phyloP scores from a whole-genome alignment of 169 alveolate genomes.

The Plasmodium reichenowi region DNA sequence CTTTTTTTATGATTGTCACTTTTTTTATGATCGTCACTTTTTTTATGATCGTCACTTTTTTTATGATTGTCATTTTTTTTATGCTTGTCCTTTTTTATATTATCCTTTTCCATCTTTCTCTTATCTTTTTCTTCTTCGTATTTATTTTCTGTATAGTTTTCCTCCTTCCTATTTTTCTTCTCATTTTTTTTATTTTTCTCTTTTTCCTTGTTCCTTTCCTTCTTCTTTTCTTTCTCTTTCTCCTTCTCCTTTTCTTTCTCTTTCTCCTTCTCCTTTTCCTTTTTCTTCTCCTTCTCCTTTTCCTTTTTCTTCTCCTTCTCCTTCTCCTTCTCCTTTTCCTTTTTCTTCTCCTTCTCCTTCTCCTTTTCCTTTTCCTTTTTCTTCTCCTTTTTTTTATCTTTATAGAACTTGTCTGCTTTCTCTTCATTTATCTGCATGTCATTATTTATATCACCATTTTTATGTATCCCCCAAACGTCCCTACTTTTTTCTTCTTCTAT shows the following conservation, averaged over 20 bases:
- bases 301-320: background rate
- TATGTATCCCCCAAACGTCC: background rate
- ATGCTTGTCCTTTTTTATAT: background rate
- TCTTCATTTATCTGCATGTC: constrained; percentile 2
- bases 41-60: constrained; percentile 3
- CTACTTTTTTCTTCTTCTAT: background rate
- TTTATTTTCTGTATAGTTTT: background rate
- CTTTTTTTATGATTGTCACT: background rate
- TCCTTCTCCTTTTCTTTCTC: background rate
- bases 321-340: background rate
- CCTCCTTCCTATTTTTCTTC: background rate
- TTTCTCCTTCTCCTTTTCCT: background rate
- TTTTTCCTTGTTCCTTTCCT: background rate
- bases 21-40: background rate
- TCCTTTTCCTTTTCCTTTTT: constrained; percentile 6
- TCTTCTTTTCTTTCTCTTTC: background rate
- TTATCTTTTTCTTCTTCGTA: background rate
- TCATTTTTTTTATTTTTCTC: constrained; percentile 1
- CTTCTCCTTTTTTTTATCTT: background rate
- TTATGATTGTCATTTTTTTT: background rate
- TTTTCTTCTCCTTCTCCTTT: background rate
- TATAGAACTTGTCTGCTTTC: background rate
- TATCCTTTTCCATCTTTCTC: background rate
- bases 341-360: background rate
- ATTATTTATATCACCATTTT: constrained; percentile 1